Conservation (phyloP, 768 basidiomycete species). For the Collybia mongolica region DNA sequence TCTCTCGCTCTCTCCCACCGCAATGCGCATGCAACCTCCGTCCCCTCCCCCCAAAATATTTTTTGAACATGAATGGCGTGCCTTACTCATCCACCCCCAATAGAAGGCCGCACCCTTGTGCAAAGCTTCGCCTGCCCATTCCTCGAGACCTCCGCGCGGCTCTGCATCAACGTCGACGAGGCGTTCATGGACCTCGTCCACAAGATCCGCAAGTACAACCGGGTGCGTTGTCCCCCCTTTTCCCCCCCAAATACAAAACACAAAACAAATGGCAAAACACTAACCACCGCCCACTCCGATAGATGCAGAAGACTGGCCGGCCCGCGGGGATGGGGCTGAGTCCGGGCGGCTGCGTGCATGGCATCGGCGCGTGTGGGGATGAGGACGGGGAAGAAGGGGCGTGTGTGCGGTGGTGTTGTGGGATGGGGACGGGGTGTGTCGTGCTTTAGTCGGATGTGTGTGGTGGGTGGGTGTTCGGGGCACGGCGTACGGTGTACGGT, state of each 20-base stretch:
- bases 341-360: constrained; percentile 36
- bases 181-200: constrained; percentile 91
- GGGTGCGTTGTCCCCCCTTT: constrained; percentile 42
- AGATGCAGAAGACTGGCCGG: constrained; percentile 81
- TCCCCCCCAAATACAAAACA: not conserved
- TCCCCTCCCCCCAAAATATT: too few species aligned
- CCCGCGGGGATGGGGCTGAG: constrained; percentile 47
- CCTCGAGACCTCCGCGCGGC: constrained; percentile 95
- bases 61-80: too few species aligned
- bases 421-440: constrained; percentile 49
- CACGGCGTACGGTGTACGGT: too few species aligned
- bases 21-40: too few species aligned
- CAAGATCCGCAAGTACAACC: constrained; percentile 92
- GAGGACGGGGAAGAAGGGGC: constrained; percentile 48
- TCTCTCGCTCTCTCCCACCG: too few species aligned
- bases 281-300: constrained; percentile 1
- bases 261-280: too few species aligned
- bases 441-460: constrained; percentile 37
- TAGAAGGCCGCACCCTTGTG: constrained; percentile 97
- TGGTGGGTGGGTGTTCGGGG: too few species aligned
- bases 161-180: constrained; percentile 95
- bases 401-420: constrained; percentile 61
- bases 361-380: constrained; percentile 44
- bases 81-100: too few species aligned
- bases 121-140: constrained; percentile 93